Conservation (phyloP, 768 basidiomycete genomes). For the Russula virescens region DNA sequence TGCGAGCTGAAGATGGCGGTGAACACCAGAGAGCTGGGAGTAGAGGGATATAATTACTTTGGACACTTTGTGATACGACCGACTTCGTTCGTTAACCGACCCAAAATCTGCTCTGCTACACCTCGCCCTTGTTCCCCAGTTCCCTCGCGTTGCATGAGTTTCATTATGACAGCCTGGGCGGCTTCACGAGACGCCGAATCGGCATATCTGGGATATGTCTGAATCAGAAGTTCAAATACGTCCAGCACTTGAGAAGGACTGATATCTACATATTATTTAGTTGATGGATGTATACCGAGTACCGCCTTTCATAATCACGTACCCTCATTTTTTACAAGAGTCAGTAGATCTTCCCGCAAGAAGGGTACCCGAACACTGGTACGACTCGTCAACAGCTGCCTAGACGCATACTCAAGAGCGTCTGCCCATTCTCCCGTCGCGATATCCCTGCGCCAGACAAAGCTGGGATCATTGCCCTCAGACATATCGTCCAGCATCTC, state of each 20-base stretch:
- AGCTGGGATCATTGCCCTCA: slow-evolving; percentile 29
- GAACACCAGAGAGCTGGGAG: neutral
- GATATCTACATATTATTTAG: slow-evolving; percentile 42
- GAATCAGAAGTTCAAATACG: slow-evolving; percentile 63
- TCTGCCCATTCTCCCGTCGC: slow-evolving; percentile 51
- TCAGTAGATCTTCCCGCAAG: slow-evolving; percentile 53
- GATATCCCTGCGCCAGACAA: slow-evolving; percentile 48
- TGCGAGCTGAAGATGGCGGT: slow-evolving; percentile 26
- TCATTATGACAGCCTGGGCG: slow-evolving; percentile 60
- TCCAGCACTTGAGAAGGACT: slow-evolving; percentile 56
- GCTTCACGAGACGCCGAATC: slow-evolving; percentile 67
- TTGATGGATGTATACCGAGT: slow-evolving; percentile 7
- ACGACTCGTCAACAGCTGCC: slow-evolving; percentile 43
- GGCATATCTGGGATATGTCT: slow-evolving; percentile 74
- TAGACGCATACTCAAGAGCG: slow-evolving; percentile 51
- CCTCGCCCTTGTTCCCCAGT: slow-evolving; percentile 48
- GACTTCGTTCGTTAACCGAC: slow-evolving; percentile 70
- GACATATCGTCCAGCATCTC: slow-evolving; percentile 28
- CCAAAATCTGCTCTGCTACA: slow-evolving; percentile 64
- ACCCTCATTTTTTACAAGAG: slow-evolving; percentile 56
- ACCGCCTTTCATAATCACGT: slow-evolving; percentile 25
- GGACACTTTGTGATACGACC: slow-evolving; percentile 49
- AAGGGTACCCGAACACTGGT: slow-evolving; percentile 54
- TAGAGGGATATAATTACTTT: slow-evolving; percentile 42
- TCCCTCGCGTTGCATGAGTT: slow-evolving; percentile 60